Evolutionary conservation across 257 asterid species (phyloP).

Genomic region (Scutellaria galericulata): DNA sequence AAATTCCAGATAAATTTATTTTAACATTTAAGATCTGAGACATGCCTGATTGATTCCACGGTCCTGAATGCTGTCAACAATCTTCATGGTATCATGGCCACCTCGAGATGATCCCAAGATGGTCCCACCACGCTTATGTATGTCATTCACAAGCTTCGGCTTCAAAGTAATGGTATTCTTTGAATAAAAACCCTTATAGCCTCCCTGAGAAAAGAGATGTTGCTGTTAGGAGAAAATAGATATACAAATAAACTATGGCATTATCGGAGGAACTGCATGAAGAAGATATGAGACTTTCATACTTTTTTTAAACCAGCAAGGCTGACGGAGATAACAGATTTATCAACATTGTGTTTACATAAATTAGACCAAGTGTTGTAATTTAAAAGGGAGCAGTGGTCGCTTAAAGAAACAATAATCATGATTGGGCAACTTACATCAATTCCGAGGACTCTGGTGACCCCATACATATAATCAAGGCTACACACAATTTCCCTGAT

Average conservation of each 20-base stretch:
- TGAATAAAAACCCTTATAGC: slow-evolving; percentile 92
- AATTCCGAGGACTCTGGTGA: slow-evolving; percentile 81
- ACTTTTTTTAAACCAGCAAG: not conserved
- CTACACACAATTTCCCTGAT: slow-evolving; percentile 91
- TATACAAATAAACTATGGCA: slow-evolving; percentile 11
- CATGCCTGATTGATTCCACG: slow-evolving; percentile 94
- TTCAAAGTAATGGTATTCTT: slow-evolving; percentile 77
- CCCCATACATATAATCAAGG: slow-evolving; percentile 95
- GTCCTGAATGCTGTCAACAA: slow-evolving; percentile 96
- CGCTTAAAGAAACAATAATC: not conserved
- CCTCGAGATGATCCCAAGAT: slow-evolving; percentile 96
- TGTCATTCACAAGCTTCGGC: slow-evolving; percentile 83
- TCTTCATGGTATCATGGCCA: slow-evolving; percentile 91
- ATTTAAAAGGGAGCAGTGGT: no score
- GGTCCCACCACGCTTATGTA: slow-evolving; percentile 98
- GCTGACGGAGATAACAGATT: slow-evolving; percentile 12
- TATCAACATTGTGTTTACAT: not conserved
- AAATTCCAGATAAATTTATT: slow-evolving; percentile 26
- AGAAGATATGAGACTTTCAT: slow-evolving; percentile 11
- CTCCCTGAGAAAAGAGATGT: slow-evolving; percentile 67
- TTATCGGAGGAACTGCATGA: slow-evolving; percentile 16
- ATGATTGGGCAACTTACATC: slow-evolving; percentile 69
- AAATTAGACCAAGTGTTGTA: not conserved
- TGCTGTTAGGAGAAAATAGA: slow-evolving; percentile 32
- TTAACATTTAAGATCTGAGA: slow-evolving; percentile 23